Evolutionary conservation across 1,139 yeast species (phyloP), one percentile per base, ranked within the genome.

Genomic region (Lodderomyces theae): DNA sequence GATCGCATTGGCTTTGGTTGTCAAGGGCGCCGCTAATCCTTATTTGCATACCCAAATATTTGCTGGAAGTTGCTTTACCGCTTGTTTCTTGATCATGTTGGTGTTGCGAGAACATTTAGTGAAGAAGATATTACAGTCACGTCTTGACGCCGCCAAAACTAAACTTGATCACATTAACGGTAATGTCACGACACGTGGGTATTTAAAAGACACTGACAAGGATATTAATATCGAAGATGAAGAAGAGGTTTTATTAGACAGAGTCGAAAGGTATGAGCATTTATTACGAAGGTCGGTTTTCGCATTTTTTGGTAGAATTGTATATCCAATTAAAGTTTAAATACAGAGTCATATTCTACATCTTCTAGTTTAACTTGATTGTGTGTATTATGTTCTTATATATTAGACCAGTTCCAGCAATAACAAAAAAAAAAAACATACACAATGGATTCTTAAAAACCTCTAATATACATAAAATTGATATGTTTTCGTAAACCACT

Each of bases 31-130:
- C 33, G 22, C 47, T 1, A 67, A 64, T 35, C 86, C 86, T 0
- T 82, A 69, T 48, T 54, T 79, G 9, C 71, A 79, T 53, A 69
- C 84, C 9, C 88, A 82, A 52, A 72, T 82, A 0, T 79, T 80
- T 51, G 74, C 79, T 9, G 86, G 86, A 1, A 52, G 64, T 23
- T 60, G 75, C 35, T 74, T 73, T 46, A 46, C 74, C 12, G 64
- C 60, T 7, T 53, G 63, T 10, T 43, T 56, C 8, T 11, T 66
- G 4, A 30, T 68, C 8, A 48, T 67, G 48, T 37, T 69, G 1
- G 50, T 63, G 5, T 52, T 66, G 22, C 51, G 77, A 47, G 68
- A 62, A 39, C 60, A 57, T 55, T 44, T 61, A 16, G 63, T 66
- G 8, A 40, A 55, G 18, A 55, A 56, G 35, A 40, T 57, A 5